Percentiles rank a stretch among this genome's conserved stretches.
phyloP scores from a whole-genome alignment of 2,329 filamentous ascomycete species.

The Aspergillus spinulosporus region DNA sequence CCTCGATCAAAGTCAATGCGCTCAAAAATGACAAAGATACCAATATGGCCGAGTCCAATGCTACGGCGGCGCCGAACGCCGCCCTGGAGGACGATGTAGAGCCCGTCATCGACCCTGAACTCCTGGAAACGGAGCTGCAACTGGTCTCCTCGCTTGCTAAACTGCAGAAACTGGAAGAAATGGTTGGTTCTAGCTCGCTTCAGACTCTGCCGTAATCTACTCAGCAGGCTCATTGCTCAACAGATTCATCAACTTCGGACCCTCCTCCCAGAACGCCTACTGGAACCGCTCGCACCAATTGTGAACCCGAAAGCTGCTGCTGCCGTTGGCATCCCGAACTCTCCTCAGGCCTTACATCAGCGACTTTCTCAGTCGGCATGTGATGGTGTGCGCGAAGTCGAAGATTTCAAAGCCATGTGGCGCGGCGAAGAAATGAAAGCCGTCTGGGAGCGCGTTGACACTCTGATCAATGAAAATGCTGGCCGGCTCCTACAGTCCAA shows the following conservation, averaged over 20 bases:
- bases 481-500: slow-evolving; percentile 40
- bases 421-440: slow-evolving; percentile 41
- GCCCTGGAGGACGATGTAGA: slow-evolving; percentile 1
- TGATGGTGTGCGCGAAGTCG: slow-evolving; percentile 38
- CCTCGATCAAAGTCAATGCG: background rate
- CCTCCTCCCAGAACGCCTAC: slow-evolving; percentile 42
- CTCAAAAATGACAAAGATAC: background rate
- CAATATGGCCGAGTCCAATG: background rate
- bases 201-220: slow-evolving; percentile 35
- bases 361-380: slow-evolving; percentile 39
- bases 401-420: slow-evolving; percentile 43
- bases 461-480: slow-evolving; percentile 38
- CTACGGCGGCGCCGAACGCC: background rate
- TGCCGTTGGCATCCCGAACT: slow-evolving; percentile 28
- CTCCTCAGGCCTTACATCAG: slow-evolving; percentile 38
- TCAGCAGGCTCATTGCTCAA: too few relatives aligned
- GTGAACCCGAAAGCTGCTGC: slow-evolving; percentile 32
- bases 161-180: slow-evolving; percentile 42
- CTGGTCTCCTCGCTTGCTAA: slow-evolving; percentile 43
- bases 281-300: slow-evolving; percentile 43
- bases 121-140: slow-evolving; percentile 38
- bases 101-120: slow-evolving; percentile 12
- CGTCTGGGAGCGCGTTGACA: slow-evolving; percentile 41
- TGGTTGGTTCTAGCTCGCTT: slow-evolving; percentile 39
- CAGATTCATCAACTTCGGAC: slow-evolving; percentile 44